These are phyloP conservation scores for Hypoxylon sp. DNA, from an alignment of 2,329 filamentous ascomycete genomes.

Conservation along the genomic window DNA sequence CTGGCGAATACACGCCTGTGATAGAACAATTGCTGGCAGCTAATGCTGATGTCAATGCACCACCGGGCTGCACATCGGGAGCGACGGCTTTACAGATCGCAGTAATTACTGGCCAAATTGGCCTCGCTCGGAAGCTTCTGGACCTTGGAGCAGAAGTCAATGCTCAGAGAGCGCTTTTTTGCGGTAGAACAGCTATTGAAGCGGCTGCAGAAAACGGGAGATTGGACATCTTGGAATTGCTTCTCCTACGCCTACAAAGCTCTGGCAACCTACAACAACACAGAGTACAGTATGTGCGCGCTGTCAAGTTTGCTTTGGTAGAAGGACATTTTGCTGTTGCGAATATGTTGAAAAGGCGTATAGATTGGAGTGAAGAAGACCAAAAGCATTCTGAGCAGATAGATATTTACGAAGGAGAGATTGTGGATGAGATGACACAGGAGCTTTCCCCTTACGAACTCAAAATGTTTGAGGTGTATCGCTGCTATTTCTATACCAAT, in stretches of 20 bases:
- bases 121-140: constrained; percentile 7
- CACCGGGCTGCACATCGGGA: background rate
- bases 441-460: background rate
- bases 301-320: background rate
- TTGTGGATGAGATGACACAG: constrained; percentile 1
- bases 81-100: constrained; percentile 18
- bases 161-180: background rate
- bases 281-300: background rate
- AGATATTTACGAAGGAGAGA: background rate
- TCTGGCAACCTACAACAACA: background rate
- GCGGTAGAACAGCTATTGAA: constrained; percentile 16
- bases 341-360: background rate
- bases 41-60: constrained; percentile 12
- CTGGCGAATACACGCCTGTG: background rate
- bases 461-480: background rate
- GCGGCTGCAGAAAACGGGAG: constrained; percentile 13
- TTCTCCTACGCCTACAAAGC: background rate
- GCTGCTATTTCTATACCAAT: background rate
- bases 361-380: background rate
- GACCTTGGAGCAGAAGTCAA: constrained; percentile 5
- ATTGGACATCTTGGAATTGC: constrained; percentile 8
- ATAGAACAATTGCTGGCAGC: background rate
- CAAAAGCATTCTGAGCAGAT: background rate
- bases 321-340: background rate
- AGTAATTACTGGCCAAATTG: constrained; percentile 7